These are phyloP conservation scores for Pseudozyma pruni DNA, from an alignment of 1,284 basidiomycete genomes.

Conservation along the genomic window DNA sequence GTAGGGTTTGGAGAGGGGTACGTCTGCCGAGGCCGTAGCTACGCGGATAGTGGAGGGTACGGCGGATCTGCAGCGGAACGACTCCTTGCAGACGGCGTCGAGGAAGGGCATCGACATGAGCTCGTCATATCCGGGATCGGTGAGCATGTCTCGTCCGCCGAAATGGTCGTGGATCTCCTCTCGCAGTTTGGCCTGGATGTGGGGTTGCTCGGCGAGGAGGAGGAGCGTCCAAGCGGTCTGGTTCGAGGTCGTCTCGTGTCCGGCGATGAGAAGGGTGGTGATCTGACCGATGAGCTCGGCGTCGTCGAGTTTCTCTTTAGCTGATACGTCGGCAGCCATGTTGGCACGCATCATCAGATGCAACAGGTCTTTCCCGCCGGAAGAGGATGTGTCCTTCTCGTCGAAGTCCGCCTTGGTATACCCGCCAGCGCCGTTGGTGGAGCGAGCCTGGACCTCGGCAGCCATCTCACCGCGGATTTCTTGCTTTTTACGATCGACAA, in stretches of 20 bases:
- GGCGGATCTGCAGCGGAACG: conserved; percentile 45
- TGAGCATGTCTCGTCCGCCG: conserved; percentile 27
- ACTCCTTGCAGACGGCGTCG: conserved; percentile 59
- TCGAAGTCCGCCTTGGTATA: conserved; percentile 56
- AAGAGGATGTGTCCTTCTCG: conserved; percentile 18
- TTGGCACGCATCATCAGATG: conserved; percentile 63
- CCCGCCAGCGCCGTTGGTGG: neutral
- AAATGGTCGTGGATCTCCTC: conserved; percentile 55
- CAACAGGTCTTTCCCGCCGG: conserved; percentile 56
- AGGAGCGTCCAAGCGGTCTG: conserved; percentile 61
- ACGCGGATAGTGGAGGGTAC: conserved; percentile 55
- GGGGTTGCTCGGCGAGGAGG: conserved; percentile 41
- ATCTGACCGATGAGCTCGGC: conserved; percentile 60
- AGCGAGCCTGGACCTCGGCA: conserved; percentile 17
- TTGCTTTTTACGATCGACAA: conserved; percentile 48
- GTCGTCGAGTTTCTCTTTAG: conserved; percentile 51
- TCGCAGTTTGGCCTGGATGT: conserved; percentile 51
- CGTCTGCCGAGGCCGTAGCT: conserved; percentile 34
- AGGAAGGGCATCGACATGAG: conserved; percentile 54
- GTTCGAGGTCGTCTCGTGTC: conserved; percentile 64
- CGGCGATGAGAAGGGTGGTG: conserved; percentile 62
- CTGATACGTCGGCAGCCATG: conserved; percentile 54
- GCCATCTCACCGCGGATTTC: conserved; percentile 55
- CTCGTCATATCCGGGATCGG: conserved; percentile 53
- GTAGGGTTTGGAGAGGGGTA: conserved; percentile 57